Evolutionary conservation across 2,329 filamentous ascomycete species (phyloP), one percentile per base, ranked within the genome.

Genomic region (Didymella sp.): DNA sequence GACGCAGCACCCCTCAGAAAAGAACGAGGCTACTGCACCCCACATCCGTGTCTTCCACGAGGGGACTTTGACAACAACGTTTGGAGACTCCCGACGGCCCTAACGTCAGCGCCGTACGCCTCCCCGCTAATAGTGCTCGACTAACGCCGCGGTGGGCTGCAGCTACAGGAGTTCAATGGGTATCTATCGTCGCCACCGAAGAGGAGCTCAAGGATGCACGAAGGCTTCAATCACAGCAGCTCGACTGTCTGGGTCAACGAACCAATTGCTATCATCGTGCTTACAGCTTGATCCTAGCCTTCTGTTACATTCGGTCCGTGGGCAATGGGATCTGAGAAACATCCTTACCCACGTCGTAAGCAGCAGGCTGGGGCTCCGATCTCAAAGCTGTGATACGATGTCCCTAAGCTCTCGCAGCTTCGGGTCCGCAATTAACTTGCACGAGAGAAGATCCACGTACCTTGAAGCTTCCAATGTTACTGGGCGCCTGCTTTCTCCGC

Each of bases 41-140:
- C 72, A 74, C 71, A 74, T 71, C 62, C 64, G 62, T 59, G 50
- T 60, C 46, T 63, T 65, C 65, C 63, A 67, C 62, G 54, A 62
- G 49, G 49, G 47, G 22, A 27, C 19, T 38, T 57, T 11, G 48
- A 44, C 41, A 17, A 17, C 3, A 22, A 33, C 33, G 21, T 43
- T 51, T 42, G 21, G 31, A 43, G 35, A 21, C 41, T 35, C 47
- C 22, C 31, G 33, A 47, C 52, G 44, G 42, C 27, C 37, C 40
- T 50, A 58, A 64, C 62, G 59, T 64, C 62, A 67, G 51, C 52
- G 61, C 60, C 60, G 53, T 59, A 49, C 44, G 58, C 63, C 60
- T 25, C 64, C 67, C 63, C 64, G 62, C 59, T 55, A 37, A 50
- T 47, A 27, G 46, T 40, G 27, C 15, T 51, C 35, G 25, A 47